Conservation (phyloP, 2,329 filamentous ascomycete genomes). For the Pseudonectria foliicola region DNA sequence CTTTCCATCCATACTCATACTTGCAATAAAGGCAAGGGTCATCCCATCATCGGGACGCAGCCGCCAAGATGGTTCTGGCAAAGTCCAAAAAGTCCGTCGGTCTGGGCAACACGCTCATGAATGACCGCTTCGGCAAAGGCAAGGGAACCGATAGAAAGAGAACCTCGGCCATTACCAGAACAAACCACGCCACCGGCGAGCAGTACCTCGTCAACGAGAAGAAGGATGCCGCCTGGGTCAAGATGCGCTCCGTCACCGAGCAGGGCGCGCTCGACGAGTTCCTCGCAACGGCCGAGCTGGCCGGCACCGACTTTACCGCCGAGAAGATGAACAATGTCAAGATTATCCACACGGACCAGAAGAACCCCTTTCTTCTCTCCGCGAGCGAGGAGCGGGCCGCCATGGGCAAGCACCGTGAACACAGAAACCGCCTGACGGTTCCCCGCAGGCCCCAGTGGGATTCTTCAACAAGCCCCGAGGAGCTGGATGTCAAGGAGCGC, state of each 20-base stretch:
- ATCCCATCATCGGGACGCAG: slow-evolving; percentile 1
- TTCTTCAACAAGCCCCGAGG: slow-evolving; percentile 69
- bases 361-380: slow-evolving; percentile 88
- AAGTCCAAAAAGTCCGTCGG: slow-evolving; percentile 95
- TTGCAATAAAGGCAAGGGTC: slow-evolving; percentile 11
- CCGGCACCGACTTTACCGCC: slow-evolving; percentile 97
- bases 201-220: slow-evolving; percentile 87
- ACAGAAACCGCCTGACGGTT: slow-evolving; percentile 74
- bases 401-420: slow-evolving; percentile 73
- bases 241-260: slow-evolving; percentile 98
- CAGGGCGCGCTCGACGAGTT: slow-evolving; percentile 97
- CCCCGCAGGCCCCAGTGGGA: slow-evolving; percentile 89
- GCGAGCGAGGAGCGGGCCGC: slow-evolving; percentile 73
- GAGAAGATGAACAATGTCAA: slow-evolving; percentile 99
- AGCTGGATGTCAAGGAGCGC: slow-evolving; percentile 73
- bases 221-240: slow-evolving; percentile 92
- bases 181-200: slow-evolving; percentile 74
- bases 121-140: slow-evolving; percentile 92
- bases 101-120: slow-evolving; percentile 96
- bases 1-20: slow-evolving; percentile 2
- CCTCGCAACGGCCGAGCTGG: slow-evolving; percentile 86
- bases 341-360: slow-evolving; percentile 94
- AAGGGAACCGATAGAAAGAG: slow-evolving; percentile 80
- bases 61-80: slow-evolving; percentile 51
- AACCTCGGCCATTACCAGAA: slow-evolving; percentile 51